Evolutionary conservation across 2,329 filamentous ascomycete species (phyloP).

Genomic region (Penicillium concentricum): DNA sequence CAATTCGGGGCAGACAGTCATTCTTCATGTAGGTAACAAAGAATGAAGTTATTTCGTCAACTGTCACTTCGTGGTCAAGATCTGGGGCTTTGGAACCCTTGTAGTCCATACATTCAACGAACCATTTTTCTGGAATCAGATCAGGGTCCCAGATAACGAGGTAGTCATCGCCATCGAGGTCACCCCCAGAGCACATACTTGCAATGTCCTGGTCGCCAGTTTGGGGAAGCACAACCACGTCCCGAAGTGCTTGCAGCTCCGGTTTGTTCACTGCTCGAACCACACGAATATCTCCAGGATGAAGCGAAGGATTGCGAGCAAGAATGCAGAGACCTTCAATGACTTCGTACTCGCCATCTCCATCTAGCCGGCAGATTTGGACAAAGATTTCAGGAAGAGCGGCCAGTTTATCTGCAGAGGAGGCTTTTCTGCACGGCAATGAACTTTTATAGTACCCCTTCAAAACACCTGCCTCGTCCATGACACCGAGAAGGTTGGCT

Average conservation of each 20-base stretch:
- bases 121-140: slow-evolving; percentile 69
- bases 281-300: slow-evolving; percentile 86
- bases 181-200: slow-evolving; percentile 94
- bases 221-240: slow-evolving; percentile 85
- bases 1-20: slow-evolving; percentile 76
- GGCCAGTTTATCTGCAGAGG: slow-evolving; percentile 45
- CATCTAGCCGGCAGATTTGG: slow-evolving; percentile 65
- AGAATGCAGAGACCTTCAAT: slow-evolving; percentile 78
- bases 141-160: slow-evolving; percentile 86
- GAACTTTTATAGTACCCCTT: slow-evolving; percentile 64
- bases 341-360: slow-evolving; percentile 58
- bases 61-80: slow-evolving; percentile 62
- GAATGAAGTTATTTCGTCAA: slow-evolving; percentile 75
- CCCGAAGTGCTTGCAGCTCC: slow-evolving; percentile 70
- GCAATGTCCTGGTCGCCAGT: slow-evolving; percentile 80
- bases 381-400: slow-evolving; percentile 83
- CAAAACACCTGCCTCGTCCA: slow-evolving; percentile 78
- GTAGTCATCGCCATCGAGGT: slow-evolving; percentile 94
- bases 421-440: slow-evolving; percentile 34
- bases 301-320: slow-evolving; percentile 88
- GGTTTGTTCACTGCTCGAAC: slow-evolving; percentile 78
- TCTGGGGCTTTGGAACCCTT: slow-evolving; percentile 56
- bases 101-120: slow-evolving; percentile 76
- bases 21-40: slow-evolving; percentile 94
- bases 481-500: slow-evolving; percentile 82